These are phyloP conservation scores for Aspergillus uvarum DNA, from an alignment of 2,329 filamentous ascomycete species.

Conservation along the genomic window DNA sequence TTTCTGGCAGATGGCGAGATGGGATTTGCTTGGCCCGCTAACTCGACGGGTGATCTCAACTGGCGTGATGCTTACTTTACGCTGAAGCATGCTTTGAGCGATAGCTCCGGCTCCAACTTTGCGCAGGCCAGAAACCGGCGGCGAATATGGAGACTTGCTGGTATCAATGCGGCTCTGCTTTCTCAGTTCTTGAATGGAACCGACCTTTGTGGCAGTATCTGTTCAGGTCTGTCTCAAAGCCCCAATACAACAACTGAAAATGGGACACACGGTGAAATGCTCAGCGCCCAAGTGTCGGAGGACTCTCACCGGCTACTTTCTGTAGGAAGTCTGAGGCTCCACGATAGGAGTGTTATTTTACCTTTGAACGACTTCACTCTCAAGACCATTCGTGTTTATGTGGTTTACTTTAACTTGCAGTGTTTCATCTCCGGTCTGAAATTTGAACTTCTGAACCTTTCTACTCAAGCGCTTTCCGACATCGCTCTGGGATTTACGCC, in stretches of 20 bases:
- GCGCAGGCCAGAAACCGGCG: not conserved
- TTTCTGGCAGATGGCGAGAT: constrained; percentile 5
- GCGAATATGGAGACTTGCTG: not conserved
- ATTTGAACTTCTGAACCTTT: too few species aligned
- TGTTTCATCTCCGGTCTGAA: too few species aligned
- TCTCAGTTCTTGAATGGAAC: not conserved
- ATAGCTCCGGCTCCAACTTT: not conserved
- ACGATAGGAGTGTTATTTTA: too few species aligned
- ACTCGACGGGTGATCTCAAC: not conserved
- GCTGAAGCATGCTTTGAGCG: not conserved
- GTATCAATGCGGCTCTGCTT: not conserved
- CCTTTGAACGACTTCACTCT: too few species aligned
- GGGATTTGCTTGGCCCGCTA: constrained; percentile 9
- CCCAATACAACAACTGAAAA: not conserved
- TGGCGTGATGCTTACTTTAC: constrained; percentile 7
- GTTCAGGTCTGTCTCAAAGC: not conserved
- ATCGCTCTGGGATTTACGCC: not conserved
- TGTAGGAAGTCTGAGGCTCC: too few species aligned
- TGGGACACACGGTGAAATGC: not conserved
- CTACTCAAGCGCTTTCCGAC: not conserved
- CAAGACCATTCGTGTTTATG: too few species aligned
- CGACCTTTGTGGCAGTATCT: not conserved
- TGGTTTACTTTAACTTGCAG: too few species aligned
- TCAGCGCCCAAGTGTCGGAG: not conserved
- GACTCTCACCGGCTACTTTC: not conserved